These are phyloP conservation scores for Entomortierella chlamydospora DNA, from an alignment of 192 early-diverging fungal species.

Conservation along the genomic window DNA sequence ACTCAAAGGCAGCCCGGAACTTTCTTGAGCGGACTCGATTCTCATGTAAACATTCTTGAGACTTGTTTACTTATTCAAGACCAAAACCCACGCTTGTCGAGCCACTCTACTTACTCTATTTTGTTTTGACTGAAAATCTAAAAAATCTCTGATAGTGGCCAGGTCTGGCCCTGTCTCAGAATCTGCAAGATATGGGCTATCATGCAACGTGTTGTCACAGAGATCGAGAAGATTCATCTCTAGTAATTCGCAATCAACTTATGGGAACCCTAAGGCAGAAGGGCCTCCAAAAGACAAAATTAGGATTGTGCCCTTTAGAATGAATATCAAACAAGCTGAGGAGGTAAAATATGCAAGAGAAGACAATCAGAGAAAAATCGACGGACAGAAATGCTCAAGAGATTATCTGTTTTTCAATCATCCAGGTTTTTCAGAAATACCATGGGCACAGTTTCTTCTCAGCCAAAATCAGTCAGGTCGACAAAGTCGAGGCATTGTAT, in stretches of 20 bases:
- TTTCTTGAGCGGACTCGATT: constrained; percentile 12
- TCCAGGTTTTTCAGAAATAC: constrained; percentile 60
- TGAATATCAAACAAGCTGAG: constrained; percentile 62
- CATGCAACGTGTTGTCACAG: no score
- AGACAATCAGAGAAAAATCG: no score
- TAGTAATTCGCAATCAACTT: constrained; percentile 2
- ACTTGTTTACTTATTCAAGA: background rate
- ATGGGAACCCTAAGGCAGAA: constrained; percentile 20
- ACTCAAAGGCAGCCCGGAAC: constrained; percentile 4
- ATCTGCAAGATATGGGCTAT: background rate
- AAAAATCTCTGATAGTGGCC: no score
- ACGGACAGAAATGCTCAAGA: no score
- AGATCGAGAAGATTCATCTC: constrained; percentile 11
- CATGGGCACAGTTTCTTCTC: constrained; percentile 69
- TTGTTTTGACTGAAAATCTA: no score
- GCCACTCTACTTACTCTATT: background rate
- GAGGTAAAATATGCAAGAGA: constrained; percentile 50
- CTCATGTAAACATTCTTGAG: constrained; percentile 15
- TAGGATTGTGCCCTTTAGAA: constrained; percentile 57
- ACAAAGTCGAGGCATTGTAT: constrained; percentile 58
- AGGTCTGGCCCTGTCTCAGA: no score
- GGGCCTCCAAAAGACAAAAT: constrained; percentile 59
- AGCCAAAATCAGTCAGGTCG: constrained; percentile 38
- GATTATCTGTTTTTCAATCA: no score
- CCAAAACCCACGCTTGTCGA: background rate